phyloP scores from a whole-genome alignment of 2,329 filamentous ascomycete genomes.

The Ophiostoma tasmaniense region DNA sequence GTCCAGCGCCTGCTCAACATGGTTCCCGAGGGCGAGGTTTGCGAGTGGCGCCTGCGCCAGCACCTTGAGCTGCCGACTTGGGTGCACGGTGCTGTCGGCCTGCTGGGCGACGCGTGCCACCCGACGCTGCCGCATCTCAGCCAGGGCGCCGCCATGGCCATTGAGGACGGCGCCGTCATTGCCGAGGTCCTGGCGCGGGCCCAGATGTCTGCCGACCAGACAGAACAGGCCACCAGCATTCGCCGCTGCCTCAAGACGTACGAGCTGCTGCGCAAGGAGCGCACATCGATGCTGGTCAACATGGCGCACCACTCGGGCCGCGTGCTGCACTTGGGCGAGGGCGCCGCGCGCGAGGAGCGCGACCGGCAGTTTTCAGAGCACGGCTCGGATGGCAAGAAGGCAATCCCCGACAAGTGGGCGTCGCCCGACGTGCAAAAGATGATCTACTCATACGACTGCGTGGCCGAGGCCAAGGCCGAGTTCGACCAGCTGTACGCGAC shows the following conservation, averaged over 20 bases:
- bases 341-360: conserved; percentile 49
- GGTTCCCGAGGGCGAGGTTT: conserved; percentile 54
- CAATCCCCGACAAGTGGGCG: conserved; percentile 60
- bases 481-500: conserved; percentile 41
- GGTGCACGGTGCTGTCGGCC: conserved; percentile 47
- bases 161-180: conserved; percentile 57
- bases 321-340: conserved; percentile 50
- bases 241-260: conserved; percentile 46
- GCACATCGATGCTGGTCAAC: conserved; percentile 45
- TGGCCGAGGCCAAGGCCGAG: conserved; percentile 42
- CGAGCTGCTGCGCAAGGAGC: conserved; percentile 47
- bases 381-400: conserved; percentile 35
- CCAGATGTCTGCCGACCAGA: conserved; percentile 13
- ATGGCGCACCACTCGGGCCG: conserved; percentile 44
- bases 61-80: conserved; percentile 49
- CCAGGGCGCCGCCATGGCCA: conserved; percentile 60
- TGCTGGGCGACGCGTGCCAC: conserved; percentile 59
- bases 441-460: conserved; percentile 57
- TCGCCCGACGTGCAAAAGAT: conserved; percentile 60
- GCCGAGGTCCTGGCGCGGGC: conserved; percentile 42
- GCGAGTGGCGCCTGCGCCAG: conserved; percentile 56
- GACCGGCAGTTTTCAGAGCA: conserved; percentile 48
- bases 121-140: conserved; percentile 59
- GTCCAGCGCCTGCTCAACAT: conserved; percentile 51
- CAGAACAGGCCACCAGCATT: conserved; percentile 29